Evolutionary conservation across 1,284 basidiomycete species (phyloP), one percentile per base, ranked within the genome.

Genomic region (Schizophyllum commune): DNA sequence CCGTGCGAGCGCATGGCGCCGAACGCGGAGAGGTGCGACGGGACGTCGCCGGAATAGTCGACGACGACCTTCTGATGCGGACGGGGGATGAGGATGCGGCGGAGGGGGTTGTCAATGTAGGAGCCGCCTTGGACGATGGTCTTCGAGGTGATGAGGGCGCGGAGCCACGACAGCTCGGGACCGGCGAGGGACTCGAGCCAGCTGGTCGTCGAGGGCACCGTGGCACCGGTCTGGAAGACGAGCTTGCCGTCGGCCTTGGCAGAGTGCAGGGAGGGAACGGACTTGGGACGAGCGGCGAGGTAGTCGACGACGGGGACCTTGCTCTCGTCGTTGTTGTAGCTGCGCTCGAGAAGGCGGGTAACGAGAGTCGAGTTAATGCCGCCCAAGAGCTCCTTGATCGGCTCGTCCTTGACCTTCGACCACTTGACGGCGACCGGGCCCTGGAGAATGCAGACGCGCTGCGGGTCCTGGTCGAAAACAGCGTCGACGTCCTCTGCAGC

Each of bases 401-500:
- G 94, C 74, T 97, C 94, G 69, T 99, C 93, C 74, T 94, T 96
- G 69, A 88, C 80, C 58, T 79, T 89, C 17, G 93, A 87, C 75
- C 94, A 88, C 74, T 92, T 94, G 65, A 86, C 94, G 1, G 96
- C 96, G 59, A 99, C 90, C 11, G 97, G 96, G 32, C 97, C 96
- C 75, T 98, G 96, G 58, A 99, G 84, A 69, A 99, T 97, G 73
- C 94, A 97, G 51, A 99, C 96, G 67, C 97, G 90, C 76, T 99
- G 93, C 33, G 96, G 93, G 74, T 98, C 96, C 76, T 96, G 94
- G 75, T 98, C 97, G 69, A 98, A 96, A 52, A 99, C 94, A 15
- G 95, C 96, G 66, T 99, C 96, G 68, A 99, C 94, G 72, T 99
- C 96, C 75, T 99, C 97, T 5, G 95, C 91, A 55, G 94, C 92